Evolutionary conservation across 163 green algal genomes (phyloP).

Genomic region (Coccomyxa subellipsoidea): DNA sequence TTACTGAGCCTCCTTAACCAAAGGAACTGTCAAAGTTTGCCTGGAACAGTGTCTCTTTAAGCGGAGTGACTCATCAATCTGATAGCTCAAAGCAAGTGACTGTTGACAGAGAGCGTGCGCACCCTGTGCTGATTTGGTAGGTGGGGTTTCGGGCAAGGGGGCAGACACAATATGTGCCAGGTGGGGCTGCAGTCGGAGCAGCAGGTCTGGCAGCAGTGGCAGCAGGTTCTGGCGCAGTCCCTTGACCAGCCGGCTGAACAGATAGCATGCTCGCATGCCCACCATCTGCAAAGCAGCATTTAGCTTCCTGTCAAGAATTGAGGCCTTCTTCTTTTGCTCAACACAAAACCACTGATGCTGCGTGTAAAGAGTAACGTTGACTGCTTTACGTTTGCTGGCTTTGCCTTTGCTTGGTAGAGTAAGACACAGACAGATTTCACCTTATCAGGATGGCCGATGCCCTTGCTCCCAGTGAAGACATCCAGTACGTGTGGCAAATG

Average conservation of each 20-base stretch:
- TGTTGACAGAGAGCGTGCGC: neutral
- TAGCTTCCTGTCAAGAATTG: neutral
- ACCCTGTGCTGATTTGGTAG: neutral
- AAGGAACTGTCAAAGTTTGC: too few relatives aligned
- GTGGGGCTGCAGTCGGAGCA: slow-evolving; percentile 61
- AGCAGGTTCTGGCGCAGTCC: slow-evolving; percentile 57
- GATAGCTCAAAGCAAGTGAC: too few relatives aligned
- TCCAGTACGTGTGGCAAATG: slow-evolving; percentile 46
- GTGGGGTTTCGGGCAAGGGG: neutral
- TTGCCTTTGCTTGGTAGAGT: too few relatives aligned
- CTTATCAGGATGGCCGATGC: slow-evolving; percentile 72
- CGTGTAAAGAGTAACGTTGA: neutral
- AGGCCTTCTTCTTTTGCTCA: neutral
- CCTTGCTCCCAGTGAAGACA: slow-evolving; percentile 70
- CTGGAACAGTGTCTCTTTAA: too few relatives aligned
- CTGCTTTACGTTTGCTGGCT: neutral
- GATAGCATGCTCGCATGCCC: slow-evolving; percentile 80
- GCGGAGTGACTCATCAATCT: too few relatives aligned
- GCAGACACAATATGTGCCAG: slow-evolving; percentile 55
- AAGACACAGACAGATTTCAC: too few relatives aligned
- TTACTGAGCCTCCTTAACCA: too few relatives aligned
- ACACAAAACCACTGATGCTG: neutral
- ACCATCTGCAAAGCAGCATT: slow-evolving; percentile 26
- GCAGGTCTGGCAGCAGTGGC: slow-evolving; percentile 51
- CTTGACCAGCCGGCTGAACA: slow-evolving; percentile 86